Percentiles rank a stretch among this genome's conserved stretches.
Conservation (phyloP, 768 basidiomycete species). For the Rhizopogon vinicolor region DNA sequence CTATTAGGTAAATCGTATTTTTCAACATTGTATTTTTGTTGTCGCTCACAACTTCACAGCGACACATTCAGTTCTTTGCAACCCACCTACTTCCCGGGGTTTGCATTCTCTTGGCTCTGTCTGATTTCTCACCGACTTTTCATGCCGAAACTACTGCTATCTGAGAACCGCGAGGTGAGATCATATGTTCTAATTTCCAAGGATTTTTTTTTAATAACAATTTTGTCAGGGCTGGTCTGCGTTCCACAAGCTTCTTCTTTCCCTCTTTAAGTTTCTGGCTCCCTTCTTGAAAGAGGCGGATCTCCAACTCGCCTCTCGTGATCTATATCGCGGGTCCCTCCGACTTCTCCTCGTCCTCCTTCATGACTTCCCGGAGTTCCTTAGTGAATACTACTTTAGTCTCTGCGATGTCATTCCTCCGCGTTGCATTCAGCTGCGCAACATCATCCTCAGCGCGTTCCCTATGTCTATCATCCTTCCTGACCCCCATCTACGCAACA, state of each 20-base stretch:
- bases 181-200: background rate
- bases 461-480: constrained; percentile 78
- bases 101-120: constrained; percentile 98
- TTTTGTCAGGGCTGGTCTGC: constrained; percentile 79
- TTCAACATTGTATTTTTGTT: background rate
- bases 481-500: constrained; percentile 76
- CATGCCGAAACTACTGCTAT: constrained; percentile 91
- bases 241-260: constrained; percentile 91
- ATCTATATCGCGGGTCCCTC: constrained; percentile 87
- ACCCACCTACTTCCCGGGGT: constrained; percentile 95
- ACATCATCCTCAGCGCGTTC: constrained; percentile 95
- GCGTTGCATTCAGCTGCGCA: constrained; percentile 92
- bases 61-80: constrained; percentile 95
- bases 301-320: constrained; percentile 73
- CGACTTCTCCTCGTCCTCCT: constrained; percentile 91
- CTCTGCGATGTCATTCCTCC: constrained; percentile 91
- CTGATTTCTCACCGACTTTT: constrained; percentile 93
- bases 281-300: constrained; percentile 86
- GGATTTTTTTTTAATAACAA: constrained; percentile 6
- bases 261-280: constrained; percentile 90
- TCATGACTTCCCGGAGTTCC: constrained; percentile 98
- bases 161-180: constrained; percentile 81
- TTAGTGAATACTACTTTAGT: constrained; percentile 95
- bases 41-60: constrained; percentile 34
- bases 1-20: constrained; percentile 63